Evolutionary conservation across 768 basidiomycete genomes (phyloP), one percentile per base, ranked within the genome.

Genomic region (Epithele typhae): DNA sequence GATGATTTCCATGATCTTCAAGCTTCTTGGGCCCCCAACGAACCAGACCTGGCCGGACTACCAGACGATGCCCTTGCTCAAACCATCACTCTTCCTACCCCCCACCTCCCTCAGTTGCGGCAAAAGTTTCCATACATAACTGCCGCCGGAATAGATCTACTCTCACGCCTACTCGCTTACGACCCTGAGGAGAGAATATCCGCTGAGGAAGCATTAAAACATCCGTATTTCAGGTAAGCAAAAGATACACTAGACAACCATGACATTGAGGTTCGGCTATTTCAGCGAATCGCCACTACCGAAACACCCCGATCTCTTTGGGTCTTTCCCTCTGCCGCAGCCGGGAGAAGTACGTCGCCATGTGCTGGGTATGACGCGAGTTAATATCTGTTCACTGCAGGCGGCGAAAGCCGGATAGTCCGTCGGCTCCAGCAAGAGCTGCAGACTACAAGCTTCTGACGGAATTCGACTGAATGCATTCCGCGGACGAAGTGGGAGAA

Each of bases 321-420:
- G 88, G 1, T 94, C 92, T 2, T 99, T 98, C 66, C 96, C 96
- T 94, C 91, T 30, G 81, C 87, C 21, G 96, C 96, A 19, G 95
- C 94, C 15, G 96, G 96, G 96, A 99, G 71, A 92, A 85, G 91
- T 92, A 56, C 44, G 81, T 71, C 35, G 10, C 43, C n/a, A n/a
- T n/a, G n/a, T n/a, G n/a, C n/a, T n/a, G n/a, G n/a, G n/a, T n/a
- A n/a, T n/a, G n/a, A n/a, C n/a, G n/a, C n/a, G n/a, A n/a, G n/a
- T n/a, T n/a, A n/a, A n/a, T n/a, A n/a, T 37, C 46, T 14, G 5
- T n/a, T 3, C 18, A 40, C 47, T 43, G 54, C 52, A 92, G 90
- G 64, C 82, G 82, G 53, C 77, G 82, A 34, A 89, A 87, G 59
- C 79, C 81, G 56, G 81, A 84, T 43, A 88, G 86, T 52, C 90